Evolutionary conservation across 148 eudicot genomes (phyloP).

Genomic region (Vaccinium macrocarpon): DNA sequence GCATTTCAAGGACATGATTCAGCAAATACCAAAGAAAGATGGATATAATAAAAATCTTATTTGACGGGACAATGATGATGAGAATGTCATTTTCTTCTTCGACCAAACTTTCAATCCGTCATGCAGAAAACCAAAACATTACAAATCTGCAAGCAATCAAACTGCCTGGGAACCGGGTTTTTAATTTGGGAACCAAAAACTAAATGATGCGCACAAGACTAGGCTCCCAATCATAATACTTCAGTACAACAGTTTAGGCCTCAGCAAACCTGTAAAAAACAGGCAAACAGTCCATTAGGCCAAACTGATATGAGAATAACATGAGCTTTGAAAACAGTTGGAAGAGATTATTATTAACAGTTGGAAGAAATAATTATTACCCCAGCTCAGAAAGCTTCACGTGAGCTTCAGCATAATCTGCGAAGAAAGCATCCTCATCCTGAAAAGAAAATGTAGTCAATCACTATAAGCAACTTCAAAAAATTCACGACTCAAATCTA

Average conservation of each 20-base stretch:
- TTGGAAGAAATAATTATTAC: slow-evolving; percentile 20
- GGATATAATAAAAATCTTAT: not conserved
- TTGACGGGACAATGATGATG: not conserved
- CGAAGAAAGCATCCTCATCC: slow-evolving; percentile 98
- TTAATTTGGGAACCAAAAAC: not conserved
- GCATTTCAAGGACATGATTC: not conserved
- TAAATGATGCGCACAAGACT: not conserved
- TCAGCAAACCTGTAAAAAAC: slow-evolving; percentile 51
- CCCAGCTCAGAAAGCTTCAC: slow-evolving; percentile 92
- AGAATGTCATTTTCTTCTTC: not conserved
- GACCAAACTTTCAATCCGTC: slow-evolving; percentile 11
- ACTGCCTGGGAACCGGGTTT: not conserved
- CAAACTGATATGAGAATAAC: not conserved
- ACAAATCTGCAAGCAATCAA: slow-evolving; percentile 1
- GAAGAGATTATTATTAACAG: not conserved
- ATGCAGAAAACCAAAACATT: not conserved
- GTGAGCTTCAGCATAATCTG: slow-evolving; percentile 85
- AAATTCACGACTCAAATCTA: too few species aligned
- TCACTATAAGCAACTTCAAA: not conserved
- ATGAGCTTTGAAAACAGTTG: not conserved
- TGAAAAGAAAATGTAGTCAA: slow-evolving; percentile 6
- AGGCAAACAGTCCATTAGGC: not conserved
- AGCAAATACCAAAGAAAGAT: not conserved
- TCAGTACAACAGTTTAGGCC: slow-evolving; percentile 36
- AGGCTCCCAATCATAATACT: not conserved